Conservation (phyloP, 305 asterid species). For the Solanum aculeatissimum region DNA sequence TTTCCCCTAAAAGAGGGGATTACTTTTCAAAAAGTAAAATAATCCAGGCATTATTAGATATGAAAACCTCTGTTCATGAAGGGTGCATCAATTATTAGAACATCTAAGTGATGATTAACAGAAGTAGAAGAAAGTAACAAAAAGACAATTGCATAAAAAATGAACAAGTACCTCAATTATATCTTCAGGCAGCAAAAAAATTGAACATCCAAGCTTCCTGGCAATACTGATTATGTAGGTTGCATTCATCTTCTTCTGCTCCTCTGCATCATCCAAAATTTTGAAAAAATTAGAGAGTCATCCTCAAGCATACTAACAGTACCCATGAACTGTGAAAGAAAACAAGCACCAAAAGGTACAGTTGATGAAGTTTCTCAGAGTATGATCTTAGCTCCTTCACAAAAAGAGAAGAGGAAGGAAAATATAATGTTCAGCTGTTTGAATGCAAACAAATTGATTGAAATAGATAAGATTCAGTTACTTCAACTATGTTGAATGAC, state of each 20-base stretch:
- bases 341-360: not conserved
- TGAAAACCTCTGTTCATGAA: not conserved
- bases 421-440: not conserved
- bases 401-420: not conserved
- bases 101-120: not conserved
- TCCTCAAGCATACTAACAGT: not conserved
- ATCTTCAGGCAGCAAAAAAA: conserved; percentile 92
- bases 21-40: not conserved
- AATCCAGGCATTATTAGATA: not conserved
- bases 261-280: conserved; percentile 36
- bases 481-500: not conserved
- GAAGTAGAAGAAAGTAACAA: not conserved
- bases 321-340: not conserved
- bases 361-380: not conserved
- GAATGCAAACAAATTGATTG: not conserved
- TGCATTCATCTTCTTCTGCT: conserved; percentile 89
- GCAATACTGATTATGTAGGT: conserved; percentile 89
- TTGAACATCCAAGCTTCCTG: conserved; percentile 92
- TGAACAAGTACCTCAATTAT: conserved; percentile 58
- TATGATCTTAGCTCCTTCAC: not conserved
- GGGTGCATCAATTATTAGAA: not conserved
- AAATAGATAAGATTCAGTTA: not conserved
- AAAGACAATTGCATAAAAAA: not conserved
- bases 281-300: not conserved
- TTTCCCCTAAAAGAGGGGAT: not conserved